Evolutionary conservation across 805 yeast species (phyloP).

Genomic region (Kluyveromyces nonfermentans): DNA sequence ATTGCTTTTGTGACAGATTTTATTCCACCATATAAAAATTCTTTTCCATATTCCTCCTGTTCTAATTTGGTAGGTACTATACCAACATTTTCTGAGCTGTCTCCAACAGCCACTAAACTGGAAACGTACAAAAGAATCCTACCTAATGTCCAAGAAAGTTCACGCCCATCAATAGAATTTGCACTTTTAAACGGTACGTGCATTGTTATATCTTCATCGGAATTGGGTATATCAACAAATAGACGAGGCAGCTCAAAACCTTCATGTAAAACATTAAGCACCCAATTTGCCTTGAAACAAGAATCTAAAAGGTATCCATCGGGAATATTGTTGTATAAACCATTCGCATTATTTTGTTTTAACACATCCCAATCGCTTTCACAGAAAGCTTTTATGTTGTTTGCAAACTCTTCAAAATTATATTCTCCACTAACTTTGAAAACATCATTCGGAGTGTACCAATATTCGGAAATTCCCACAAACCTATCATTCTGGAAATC

Average conservation of each 20-base stretch:
- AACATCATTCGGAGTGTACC: constrained; percentile 94
- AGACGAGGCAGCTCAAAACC: constrained; percentile 82
- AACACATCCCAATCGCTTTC: constrained; percentile 62
- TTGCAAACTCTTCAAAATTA: constrained; percentile 61
- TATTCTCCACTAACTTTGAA: constrained; percentile 85
- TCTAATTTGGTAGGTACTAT: constrained; percentile 20
- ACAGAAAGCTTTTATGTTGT: constrained; percentile 62
- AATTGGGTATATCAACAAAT: constrained; percentile 37
- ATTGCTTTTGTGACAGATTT: neutral
- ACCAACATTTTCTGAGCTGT: constrained; percentile 15
- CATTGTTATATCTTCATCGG: constrained; percentile 19
- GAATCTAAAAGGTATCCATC: constrained; percentile 56
- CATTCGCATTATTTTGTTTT: constrained; percentile 38
- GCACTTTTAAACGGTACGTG: constrained; percentile 63
- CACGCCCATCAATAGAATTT: constrained; percentile 69
- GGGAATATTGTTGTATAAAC: constrained; percentile 49
- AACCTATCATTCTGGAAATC: constrained; percentile 74
- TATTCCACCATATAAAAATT: constrained; percentile 20
- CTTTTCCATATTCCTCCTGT: constrained; percentile 12
- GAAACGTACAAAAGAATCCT: constrained; percentile 77
- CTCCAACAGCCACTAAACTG: constrained; percentile 38
- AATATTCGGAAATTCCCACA: constrained; percentile 91
- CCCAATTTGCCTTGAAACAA: constrained; percentile 95
- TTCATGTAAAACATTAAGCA: constrained; percentile 77
- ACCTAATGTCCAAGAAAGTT: constrained; percentile 93